phyloP scores from a whole-genome alignment of 805 yeast genomes.

The Kluyveromyces starmeri region DNA sequence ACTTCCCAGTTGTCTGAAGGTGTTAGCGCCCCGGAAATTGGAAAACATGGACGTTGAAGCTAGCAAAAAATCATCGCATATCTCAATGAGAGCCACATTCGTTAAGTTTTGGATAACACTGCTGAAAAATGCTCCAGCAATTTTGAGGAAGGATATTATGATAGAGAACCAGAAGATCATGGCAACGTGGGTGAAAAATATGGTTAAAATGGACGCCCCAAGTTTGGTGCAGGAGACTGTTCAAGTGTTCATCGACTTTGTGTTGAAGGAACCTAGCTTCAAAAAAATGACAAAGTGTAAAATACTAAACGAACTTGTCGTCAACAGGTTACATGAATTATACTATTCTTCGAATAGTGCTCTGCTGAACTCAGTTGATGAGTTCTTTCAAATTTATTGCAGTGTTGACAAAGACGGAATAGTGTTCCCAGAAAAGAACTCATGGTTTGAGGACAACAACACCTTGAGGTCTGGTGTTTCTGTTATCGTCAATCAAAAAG shows the following conservation, averaged over 20 bases:
- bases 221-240: slow-evolving; percentile 35
- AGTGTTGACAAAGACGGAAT: slow-evolving; percentile 44
- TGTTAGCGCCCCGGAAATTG: slow-evolving; percentile 44
- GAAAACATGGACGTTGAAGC: slow-evolving; percentile 34
- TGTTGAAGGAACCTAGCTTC: slow-evolving; percentile 52
- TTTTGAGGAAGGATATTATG: slow-evolving; percentile 58
- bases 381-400: slow-evolving; percentile 41
- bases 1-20: slow-evolving; percentile 49
- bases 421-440: slow-evolving; percentile 36
- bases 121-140: slow-evolving; percentile 39
- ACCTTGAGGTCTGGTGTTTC: slow-evolving; percentile 33
- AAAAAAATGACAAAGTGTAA: slow-evolving; percentile 63
- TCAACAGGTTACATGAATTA: slow-evolving; percentile 48
- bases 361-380: slow-evolving; percentile 33
- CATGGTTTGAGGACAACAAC: slow-evolving; percentile 37
- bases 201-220: slow-evolving; percentile 45
- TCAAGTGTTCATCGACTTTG: slow-evolving; percentile 37
- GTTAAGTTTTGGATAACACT: slow-evolving; percentile 53
- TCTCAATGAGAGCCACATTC: slow-evolving; percentile 50
- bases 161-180: slow-evolving; percentile 47
- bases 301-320: slow-evolving; percentile 68
- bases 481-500: slow-evolving; percentile 39
- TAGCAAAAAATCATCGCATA: slow-evolving; percentile 28
- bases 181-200: slow-evolving; percentile 58
- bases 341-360: slow-evolving; percentile 33